A percentile compares a stretch with the other conserved stretches of the same genome.
phyloP scores from a whole-genome alignment of 2,329 filamentous ascomycete species.

The Neopestalotiopsis sp. region DNA sequence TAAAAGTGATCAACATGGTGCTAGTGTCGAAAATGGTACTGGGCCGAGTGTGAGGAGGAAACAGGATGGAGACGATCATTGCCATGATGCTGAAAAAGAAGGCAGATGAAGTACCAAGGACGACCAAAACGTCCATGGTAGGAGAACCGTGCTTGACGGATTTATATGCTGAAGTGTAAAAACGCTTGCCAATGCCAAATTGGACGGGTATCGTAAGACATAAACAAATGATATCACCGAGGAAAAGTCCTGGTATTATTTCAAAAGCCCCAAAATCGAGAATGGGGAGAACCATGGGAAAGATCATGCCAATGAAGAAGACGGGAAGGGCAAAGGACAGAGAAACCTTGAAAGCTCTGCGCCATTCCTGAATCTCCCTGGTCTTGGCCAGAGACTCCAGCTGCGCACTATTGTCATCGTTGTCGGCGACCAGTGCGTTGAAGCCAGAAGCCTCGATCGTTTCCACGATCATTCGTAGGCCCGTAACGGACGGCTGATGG shows the following conservation, averaged over 20 bases:
- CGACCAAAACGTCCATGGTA: slow-evolving; percentile 97
- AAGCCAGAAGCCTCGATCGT: slow-evolving; percentile 80
- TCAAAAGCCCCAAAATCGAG: slow-evolving; percentile 77
- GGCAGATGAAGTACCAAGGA: slow-evolving; percentile 90
- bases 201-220: slow-evolving; percentile 89
- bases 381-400: slow-evolving; percentile 96
- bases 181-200: slow-evolving; percentile 93
- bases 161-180: slow-evolving; percentile 93
- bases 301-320: slow-evolving; percentile 88
- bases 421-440: slow-evolving; percentile 88
- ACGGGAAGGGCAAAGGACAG: slow-evolving; percentile 86
- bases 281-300: slow-evolving; percentile 81
- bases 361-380: slow-evolving; percentile 94
- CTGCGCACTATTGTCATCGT: slow-evolving; percentile 95
- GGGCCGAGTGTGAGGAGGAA: slow-evolving; percentile 78
- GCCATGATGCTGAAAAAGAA: slow-evolving; percentile 94
- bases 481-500: slow-evolving; percentile 73
- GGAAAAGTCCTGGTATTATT: slow-evolving; percentile 76
- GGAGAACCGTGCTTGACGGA: slow-evolving; percentile 88
- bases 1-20: slow-evolving; percentile 97
- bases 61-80: slow-evolving; percentile 81
- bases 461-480: slow-evolving; percentile 83
- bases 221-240: slow-evolving; percentile 87
- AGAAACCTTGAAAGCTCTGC: slow-evolving; percentile 77
- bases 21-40: slow-evolving; percentile 96